Evolutionary conservation across 2,329 filamentous ascomycete genomes (phyloP), one percentile per base, ranked within the genome.

Genomic region (Thielaviopsis populi): DNA sequence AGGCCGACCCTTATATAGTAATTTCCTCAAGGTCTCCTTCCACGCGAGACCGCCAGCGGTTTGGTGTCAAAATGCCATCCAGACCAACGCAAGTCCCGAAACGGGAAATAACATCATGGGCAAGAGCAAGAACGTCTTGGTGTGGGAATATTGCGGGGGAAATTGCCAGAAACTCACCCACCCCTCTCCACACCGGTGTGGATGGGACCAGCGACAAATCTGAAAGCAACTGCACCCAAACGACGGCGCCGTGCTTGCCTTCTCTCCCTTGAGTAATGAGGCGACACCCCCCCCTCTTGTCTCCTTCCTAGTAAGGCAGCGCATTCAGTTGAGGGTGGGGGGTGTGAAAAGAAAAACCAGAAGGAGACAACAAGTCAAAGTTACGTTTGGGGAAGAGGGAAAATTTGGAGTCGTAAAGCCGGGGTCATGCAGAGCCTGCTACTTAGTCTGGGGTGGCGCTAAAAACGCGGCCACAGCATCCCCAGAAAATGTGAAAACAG

Each of bases 1-100:
- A 63, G 17, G 56, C 30, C 37, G 40, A 63, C 58, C 58, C 59
- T 66, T 61, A 66, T 61, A 66, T 63, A 63, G 43, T n/a, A 62
- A 40, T 62, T 62, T 27, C 27, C 27, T 8, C 48, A 48, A 48
- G 10, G 22, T 56, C 30, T 56, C 30, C 53, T 56, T 15, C 30
- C 53, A 8, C 17, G 10, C 19, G 40, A n/a, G 13, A n/a, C 53
- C 17, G 17, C 53, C 30, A 33, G 53, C 15, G 6, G 53, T 56
- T 33, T 56, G 53, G 24, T 33, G 53, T 56, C 27, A n/a, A n/a
- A 30, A 5, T 56, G 27, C 53, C 42, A 19, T 46, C 1, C 2
- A 46, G 15, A 6, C 53, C 27, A 33, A 7, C 33, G 15, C 24
- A 56, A 33, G 24, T 56, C 53, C 59, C 59, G 59, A 61, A 61